Base-by-base conservation (phyloP, 2,329 filamentous ascomycete genomes). In the Penicillium sp. region DNA sequence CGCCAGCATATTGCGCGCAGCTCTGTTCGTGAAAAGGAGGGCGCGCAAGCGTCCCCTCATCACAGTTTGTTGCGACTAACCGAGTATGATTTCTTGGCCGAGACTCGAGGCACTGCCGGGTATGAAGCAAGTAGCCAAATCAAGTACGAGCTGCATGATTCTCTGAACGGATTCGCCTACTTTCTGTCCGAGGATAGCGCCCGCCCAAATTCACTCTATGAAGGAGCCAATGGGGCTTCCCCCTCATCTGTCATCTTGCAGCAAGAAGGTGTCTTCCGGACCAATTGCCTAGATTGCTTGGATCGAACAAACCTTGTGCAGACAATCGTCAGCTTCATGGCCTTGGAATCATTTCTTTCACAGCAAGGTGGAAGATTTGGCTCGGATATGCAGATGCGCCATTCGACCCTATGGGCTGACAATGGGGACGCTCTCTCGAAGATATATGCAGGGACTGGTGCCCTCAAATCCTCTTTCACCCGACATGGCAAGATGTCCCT, bases 221-320 rank as follows among this genome's bases (percentile, higher is more conserved):
- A 4, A 62, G 62, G n/a, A 69, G 54, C 64, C 20, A 61, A 66
- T 18, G 56, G 64, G 14, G 47, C 49, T 31, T 63, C 42, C 37
- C 63, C 66, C 39, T 67, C 73, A 2, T 75, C 84, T 6, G 79
- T 87, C 2, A 77, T 94, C 14, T 68, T 95, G 34, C 87, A 94
- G 59, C 92, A 98, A 64, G 86, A 94, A 59, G 90, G 92, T n/a
- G 78, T 94, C 4, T 96, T 96, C 62, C 77, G 90, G 45, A 95
- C 89, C 3, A 98, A 98, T 55, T 98, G 92, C 60, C 72, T 98
- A 16, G 92, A 98, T 62, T 98, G 92, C 60, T 71, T 98, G 29
- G 92, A 98, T 61, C 80, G 92, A 41, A 98, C 92, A 6, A 98
- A 98, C 59, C 72, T 96, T 17, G 87, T 98, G 17, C 92, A 98